phyloP scores from a whole-genome alignment of 306 rosid species.

The Morella rubra region DNA sequence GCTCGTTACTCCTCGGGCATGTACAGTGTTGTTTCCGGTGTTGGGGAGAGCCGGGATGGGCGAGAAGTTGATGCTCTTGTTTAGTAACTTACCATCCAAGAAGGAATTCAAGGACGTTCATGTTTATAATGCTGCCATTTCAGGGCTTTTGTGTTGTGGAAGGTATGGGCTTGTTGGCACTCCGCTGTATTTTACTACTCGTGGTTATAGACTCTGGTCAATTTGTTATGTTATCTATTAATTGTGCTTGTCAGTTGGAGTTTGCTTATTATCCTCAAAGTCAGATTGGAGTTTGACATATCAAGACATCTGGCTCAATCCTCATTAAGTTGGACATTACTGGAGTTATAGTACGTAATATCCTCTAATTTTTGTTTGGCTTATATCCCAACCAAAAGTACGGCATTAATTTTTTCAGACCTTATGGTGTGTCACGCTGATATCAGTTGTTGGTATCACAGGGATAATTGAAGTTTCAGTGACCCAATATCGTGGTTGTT shows the following conservation, averaged over 20 bases:
- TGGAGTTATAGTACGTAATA: neutral
- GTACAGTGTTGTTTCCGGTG: conserved; percentile 64
- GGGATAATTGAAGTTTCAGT: neutral
- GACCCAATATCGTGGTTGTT: neutral
- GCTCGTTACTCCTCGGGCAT: conserved; percentile 60
- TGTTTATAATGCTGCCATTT: conserved; percentile 79
- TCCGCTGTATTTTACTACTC: conserved; percentile 22
- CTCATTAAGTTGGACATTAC: neutral
- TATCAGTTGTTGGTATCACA: neutral
- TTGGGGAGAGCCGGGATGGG: conserved; percentile 81
- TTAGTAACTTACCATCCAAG: conserved; percentile 52
- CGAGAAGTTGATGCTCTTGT: conserved; percentile 59
- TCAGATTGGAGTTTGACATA: too few species aligned
- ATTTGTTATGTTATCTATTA: neutral
- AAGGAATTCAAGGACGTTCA: conserved; percentile 65
- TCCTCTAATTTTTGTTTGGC: neutral
- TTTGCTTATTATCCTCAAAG: too few species aligned
- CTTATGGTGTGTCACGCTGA: neutral
- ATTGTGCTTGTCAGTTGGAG: neutral
- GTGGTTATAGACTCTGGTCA: neutral
- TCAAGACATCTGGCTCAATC: too few species aligned
- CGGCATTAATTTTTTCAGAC: neutral
- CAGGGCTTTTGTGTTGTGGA: conserved; percentile 57
- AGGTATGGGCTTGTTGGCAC: conserved; percentile 45
- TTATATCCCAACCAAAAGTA: neutral